A percentile compares a stretch with the other conserved stretches of the same genome.
These are phyloP conservation scores for Ganoderma resinaceum DNA, from an alignment of 1,284 basidiomycete genomes.

Conservation along the genomic window DNA sequence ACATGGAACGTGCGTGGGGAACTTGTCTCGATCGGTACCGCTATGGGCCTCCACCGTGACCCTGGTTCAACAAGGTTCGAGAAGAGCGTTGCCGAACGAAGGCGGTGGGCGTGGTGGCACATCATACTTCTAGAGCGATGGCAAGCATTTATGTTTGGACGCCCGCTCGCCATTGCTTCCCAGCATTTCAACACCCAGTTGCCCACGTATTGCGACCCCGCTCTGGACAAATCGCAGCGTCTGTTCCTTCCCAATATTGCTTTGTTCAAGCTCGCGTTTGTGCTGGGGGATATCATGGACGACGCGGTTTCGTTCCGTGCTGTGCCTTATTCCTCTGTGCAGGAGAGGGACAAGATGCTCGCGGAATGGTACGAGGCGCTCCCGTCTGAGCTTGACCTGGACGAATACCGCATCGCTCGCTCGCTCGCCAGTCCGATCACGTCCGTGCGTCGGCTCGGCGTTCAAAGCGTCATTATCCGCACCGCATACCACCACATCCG, in stretches of 20 bases:
- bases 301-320: conserved; percentile 78
- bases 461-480: conserved; percentile 79
- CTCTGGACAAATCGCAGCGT: conserved; percentile 63
- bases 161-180: conserved; percentile 73
- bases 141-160: conserved; percentile 87
- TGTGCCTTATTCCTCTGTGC: conserved; percentile 76
- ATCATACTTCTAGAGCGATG: conserved; percentile 80
- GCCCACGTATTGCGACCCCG: conserved; percentile 68
- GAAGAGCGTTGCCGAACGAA: conserved; percentile 70
- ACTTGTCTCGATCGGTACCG: conserved; percentile 73
- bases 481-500: conserved; percentile 81
- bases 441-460: conserved; percentile 65
- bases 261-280: conserved; percentile 75
- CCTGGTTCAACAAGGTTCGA: conserved; percentile 76
- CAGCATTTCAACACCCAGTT: conserved; percentile 83
- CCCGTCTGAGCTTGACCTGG: conserved; percentile 73
- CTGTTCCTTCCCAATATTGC: conserved; percentile 76
- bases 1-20: conserved; percentile 79
- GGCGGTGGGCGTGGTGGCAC: conserved; percentile 89
- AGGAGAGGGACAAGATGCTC: conserved; percentile 70
- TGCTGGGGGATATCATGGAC: conserved; percentile 83
- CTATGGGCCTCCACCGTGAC: conserved; percentile 84
- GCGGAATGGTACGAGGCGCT: conserved; percentile 76
- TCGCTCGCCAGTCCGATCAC: conserved; percentile 67
- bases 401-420: conserved; percentile 74